These are phyloP conservation scores for Xenosphaeropsis pyriputrescens DNA, from an alignment of 2,329 filamentous ascomycete species.

Conservation along the genomic window DNA sequence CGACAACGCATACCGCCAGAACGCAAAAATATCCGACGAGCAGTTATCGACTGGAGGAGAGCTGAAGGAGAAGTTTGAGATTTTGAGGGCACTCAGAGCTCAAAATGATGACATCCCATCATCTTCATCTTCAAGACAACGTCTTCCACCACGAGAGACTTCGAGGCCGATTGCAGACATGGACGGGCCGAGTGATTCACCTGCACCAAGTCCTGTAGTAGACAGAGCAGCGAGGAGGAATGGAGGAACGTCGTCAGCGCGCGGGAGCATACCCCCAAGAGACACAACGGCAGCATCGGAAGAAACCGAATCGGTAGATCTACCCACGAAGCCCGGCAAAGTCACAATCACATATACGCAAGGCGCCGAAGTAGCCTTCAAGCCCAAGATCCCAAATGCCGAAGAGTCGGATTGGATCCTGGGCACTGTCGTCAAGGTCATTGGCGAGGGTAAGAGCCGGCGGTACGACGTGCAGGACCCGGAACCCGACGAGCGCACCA, in stretches of 20 bases:
- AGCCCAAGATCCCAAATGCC: constrained; percentile 33
- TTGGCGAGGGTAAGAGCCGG: constrained; percentile 62
- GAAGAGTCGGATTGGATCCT: constrained; percentile 53
- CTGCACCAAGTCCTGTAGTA: constrained; percentile 15
- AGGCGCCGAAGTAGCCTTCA: constrained; percentile 53
- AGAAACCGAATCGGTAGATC: constrained; percentile 5
- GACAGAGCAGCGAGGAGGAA: constrained; percentile 11
- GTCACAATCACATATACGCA: constrained; percentile 42
- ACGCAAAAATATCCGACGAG: constrained; percentile 14
- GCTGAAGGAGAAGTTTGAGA: constrained; percentile 1
- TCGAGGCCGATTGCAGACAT: constrained; percentile 10
- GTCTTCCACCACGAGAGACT: constrained; percentile 5
- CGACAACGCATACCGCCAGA: constrained; percentile 13
- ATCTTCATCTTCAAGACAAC: constrained; percentile 9
- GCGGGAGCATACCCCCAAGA: constrained; percentile 14
- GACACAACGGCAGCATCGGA: constrained; percentile 10
- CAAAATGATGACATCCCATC: constrained; percentile 11
- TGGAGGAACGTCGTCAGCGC: constrained; percentile 10
- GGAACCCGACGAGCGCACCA: constrained; percentile 56
- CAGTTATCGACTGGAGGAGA: constrained; percentile 6
- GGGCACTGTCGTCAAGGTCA: constrained; percentile 61
- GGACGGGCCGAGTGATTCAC: constrained; percentile 16
- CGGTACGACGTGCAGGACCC: constrained; percentile 71
- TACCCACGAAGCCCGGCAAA: constrained; percentile 7
- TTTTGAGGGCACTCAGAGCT: constrained; percentile 8